phyloP scores from a whole-genome alignment of 345 rosid species.

The Bruguiera sexangula region DNA sequence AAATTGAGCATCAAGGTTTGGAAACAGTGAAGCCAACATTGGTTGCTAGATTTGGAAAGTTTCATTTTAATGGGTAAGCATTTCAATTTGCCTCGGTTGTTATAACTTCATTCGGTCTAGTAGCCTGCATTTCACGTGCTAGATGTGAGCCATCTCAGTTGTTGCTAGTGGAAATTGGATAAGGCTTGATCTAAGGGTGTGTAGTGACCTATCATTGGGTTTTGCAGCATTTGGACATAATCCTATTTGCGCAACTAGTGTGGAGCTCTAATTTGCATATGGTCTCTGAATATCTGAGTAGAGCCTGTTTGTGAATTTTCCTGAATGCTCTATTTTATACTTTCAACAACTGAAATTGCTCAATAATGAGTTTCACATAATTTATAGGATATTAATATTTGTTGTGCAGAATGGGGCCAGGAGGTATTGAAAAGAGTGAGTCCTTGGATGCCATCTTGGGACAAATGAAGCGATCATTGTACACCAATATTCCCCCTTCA shows the following conservation, averaged over 20 bases:
- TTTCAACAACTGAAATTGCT: too few relatives aligned
- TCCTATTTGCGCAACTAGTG: too few relatives aligned
- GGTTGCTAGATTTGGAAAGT: conserved; percentile 60
- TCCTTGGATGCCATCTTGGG: conserved; percentile 29
- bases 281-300: too few relatives aligned
- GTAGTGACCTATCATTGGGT: too few relatives aligned
- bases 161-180: too few relatives aligned
- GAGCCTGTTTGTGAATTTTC: too few relatives aligned
- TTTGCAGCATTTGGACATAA: too few relatives aligned
- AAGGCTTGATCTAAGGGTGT: too few relatives aligned
- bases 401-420: conserved; percentile 22
- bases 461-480: conserved; percentile 30
- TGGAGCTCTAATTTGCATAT: too few relatives aligned
- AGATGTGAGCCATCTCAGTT: not conserved
- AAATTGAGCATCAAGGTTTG: conserved; percentile 14
- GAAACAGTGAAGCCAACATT: conserved; percentile 37
- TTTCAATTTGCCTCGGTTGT: not conserved
- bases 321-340: too few relatives aligned
- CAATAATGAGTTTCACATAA: not conserved
- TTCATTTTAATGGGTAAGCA: conserved; percentile 43
- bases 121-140: not conserved
- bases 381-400: not conserved
- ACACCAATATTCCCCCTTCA: conserved; percentile 40
- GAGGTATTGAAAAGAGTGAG: conserved; percentile 18
- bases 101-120: conserved; percentile 1